Evolutionary conservation across 148 eudicot species (phyloP), one percentile per base, ranked within the genome.

Genomic region (Camellia japonica): DNA sequence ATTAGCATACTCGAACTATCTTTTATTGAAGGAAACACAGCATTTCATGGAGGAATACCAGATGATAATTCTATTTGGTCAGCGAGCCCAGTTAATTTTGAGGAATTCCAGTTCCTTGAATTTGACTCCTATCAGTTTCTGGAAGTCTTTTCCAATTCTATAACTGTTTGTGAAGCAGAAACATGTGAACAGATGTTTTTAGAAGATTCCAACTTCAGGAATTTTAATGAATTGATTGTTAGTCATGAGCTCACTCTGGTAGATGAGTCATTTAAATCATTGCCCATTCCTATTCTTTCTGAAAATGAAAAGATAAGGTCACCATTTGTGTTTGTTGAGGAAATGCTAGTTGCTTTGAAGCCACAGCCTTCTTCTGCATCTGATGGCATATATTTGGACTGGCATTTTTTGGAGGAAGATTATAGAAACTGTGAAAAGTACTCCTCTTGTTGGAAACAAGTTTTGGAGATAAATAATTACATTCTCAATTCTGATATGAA

Each of bases 361-460:
- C 93, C 84, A 75, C 84, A 86, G 69, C 85, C 91, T 64, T 74
- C 87, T 58, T 92, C 93, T 79, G 83, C 88, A 11, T 90, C 95
- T 58, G 95, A 96, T 80, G 90, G 86, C 80, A 91, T 96, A 70
- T 96, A 96, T 88, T 89, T 96, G 85, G 98, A 96, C 76, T 96
- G 98, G 99, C 89, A 87, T 74, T 72, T 90, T 19, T 60, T 93
- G 68, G 93, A 85, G 80, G 90, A 82, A 61, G 92, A 88, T 78
- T 85, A 82, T 71, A 83, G 85, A 82, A 86, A 73, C 75, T 73
- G 68, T 72, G 82, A 76, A 81, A 79, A 83, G 74, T 77, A 77
- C 84, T 79, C 87, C 78, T 82, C 82, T 75, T 83, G 83, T 83
- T 77, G 85, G 88, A 91, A 86, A 83, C 76, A 84, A 82, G 81